phyloP scores from a whole-genome alignment of 129 eudicot species.

The Calendula officinalis region DNA sequence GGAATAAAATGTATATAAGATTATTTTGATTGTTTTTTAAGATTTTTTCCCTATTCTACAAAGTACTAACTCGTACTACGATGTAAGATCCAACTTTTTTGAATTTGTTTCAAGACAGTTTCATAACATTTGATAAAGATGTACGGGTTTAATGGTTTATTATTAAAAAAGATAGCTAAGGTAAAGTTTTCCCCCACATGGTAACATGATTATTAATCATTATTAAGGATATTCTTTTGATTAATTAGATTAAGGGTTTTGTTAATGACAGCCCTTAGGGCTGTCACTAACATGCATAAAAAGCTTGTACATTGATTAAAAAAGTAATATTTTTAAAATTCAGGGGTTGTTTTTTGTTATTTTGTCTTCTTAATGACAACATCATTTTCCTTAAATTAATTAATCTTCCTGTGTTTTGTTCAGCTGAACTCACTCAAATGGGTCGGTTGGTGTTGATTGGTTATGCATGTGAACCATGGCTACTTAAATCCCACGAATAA shows the following conservation, averaged over 20 bases:
- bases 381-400: no score
- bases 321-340: no score
- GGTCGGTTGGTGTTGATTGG: conserved; percentile 2
- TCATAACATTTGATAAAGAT: neutral
- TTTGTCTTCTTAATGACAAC: no score
- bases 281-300: no score
- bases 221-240: conserved; percentile 3
- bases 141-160: conserved; percentile 6
- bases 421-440: neutral
- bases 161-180: neutral
- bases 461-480: neutral
- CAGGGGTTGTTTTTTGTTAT: no score
- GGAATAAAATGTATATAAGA: neutral
- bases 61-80: conserved; percentile 7
- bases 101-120: neutral
- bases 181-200: conserved; percentile 20
- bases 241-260: conserved; percentile 11
- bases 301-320: no score
- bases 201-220: conserved; percentile 29
- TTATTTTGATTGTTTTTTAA: neutral
- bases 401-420: neutral
- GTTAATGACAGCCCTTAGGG: no score
- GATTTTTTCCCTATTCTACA: neutral
- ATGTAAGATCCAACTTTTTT: neutral
- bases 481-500: neutral